Evolutionary conservation across 371 early-diverging fungal genomes (phyloP).

Genomic region (Batkoa obscura): DNA sequence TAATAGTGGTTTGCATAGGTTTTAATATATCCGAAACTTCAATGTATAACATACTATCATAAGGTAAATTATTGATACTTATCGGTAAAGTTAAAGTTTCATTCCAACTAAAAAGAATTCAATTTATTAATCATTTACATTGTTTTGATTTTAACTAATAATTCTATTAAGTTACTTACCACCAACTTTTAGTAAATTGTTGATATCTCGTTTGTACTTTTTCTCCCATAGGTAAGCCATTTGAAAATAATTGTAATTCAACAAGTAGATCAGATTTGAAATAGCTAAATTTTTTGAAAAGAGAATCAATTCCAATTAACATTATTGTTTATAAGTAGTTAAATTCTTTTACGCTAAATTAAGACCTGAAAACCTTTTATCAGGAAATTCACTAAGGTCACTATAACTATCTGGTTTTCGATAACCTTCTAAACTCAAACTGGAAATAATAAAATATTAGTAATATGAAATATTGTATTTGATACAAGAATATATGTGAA

Average conservation of each 20-base stretch:
- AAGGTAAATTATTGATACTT: slow-evolving; percentile 62
- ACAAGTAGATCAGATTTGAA: slow-evolving; percentile 32
- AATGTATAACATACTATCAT: slow-evolving; percentile 44
- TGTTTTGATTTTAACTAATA: not conserved
- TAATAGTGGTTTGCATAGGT: slow-evolving; percentile 42
- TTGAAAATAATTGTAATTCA: slow-evolving; percentile 55
- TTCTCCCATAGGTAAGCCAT: slow-evolving; percentile 49
- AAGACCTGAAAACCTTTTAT: slow-evolving; percentile 10
- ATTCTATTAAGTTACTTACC: slow-evolving; percentile 13
- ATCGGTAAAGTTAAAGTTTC: slow-evolving; percentile 82
- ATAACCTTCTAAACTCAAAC: slow-evolving; percentile 5
- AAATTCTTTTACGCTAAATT: slow-evolving; percentile 5
- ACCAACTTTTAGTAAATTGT: slow-evolving; percentile 27
- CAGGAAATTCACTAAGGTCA: slow-evolving; percentile 13
- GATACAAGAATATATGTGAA: too few species aligned
- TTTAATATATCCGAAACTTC: slow-evolving; percentile 61
- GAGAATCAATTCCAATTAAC: not conserved
- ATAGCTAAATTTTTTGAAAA: slow-evolving; percentile 5
- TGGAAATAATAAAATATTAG: not conserved
- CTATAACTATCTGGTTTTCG: slow-evolving; percentile 8
- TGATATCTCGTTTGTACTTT: slow-evolving; percentile 48
- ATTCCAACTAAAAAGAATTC: slow-evolving; percentile 38
- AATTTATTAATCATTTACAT: too few species aligned
- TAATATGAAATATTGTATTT: too few species aligned
- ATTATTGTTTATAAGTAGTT: too few species aligned